Conservation (phyloP, 2,329 filamentous ascomycete genomes). For the Claviceps quebecensis region DNA sequence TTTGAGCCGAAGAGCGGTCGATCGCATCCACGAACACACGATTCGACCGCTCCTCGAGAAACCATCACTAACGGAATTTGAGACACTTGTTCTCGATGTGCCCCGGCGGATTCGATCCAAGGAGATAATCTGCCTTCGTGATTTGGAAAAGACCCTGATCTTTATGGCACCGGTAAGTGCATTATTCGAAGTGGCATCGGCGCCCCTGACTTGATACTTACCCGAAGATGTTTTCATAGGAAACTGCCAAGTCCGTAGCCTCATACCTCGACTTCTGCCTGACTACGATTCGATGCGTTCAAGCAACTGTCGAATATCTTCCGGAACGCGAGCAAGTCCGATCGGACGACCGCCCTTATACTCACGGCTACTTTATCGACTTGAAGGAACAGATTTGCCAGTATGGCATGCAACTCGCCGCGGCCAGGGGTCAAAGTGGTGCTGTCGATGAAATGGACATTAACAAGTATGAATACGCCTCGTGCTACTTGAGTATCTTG, state of each 20-base stretch:
- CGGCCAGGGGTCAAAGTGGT: constrained; percentile 52
- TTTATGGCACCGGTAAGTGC: constrained; percentile 86
- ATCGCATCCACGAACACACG: constrained; percentile 67
- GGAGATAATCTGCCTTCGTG: constrained; percentile 79
- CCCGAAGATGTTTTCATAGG: constrained; percentile 62
- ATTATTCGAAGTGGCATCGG: too few species aligned
- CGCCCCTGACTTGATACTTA: constrained; percentile 35
- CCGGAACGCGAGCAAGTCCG: constrained; percentile 76
- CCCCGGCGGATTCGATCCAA: constrained; percentile 68
- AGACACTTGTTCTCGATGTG: constrained; percentile 63
- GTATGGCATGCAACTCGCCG: constrained; percentile 74
- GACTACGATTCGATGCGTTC: constrained; percentile 77
- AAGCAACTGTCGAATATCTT: constrained; percentile 75
- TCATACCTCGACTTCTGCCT: constrained; percentile 80
- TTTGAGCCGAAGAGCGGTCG: constrained; percentile 55
- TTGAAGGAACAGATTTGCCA: constrained; percentile 84
- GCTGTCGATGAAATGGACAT: constrained; percentile 44
- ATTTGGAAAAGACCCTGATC: constrained; percentile 86
- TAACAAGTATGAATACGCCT: constrained; percentile 36
- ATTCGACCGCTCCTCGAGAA: constrained; percentile 66
- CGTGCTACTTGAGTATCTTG: constrained; percentile 12
- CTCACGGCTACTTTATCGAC: constrained; percentile 93
- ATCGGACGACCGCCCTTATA: constrained; percentile 78
- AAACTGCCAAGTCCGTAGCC: constrained; percentile 56
- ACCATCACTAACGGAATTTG: constrained; percentile 62